These are phyloP conservation scores for Cryptomeria japonica DNA, from an alignment of 75 land plant genomes.

Conservation along the genomic window DNA sequence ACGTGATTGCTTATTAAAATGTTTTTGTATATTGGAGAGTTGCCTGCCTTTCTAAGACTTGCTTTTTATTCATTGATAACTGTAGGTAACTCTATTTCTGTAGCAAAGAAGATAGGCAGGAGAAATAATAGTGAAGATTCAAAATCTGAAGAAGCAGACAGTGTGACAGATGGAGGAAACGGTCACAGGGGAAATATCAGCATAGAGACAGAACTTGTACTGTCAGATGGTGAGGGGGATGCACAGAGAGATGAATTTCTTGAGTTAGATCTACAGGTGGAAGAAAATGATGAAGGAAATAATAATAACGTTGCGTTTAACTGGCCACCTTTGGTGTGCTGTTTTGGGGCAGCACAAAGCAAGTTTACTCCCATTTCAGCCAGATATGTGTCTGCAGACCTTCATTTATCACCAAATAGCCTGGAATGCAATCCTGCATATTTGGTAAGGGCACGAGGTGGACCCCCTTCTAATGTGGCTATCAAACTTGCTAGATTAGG, in stretches of 20 bases:
- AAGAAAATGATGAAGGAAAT: conserved; percentile 28
- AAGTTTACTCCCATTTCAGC: conserved; percentile 81
- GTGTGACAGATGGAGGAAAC: not conserved
- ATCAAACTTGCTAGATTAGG: conserved; percentile 73
- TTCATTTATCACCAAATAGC: conserved; percentile 63
- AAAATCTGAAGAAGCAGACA: not conserved
- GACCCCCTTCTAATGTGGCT: conserved; percentile 79
- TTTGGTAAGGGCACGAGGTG: conserved; percentile 80
- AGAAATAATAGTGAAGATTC: conserved; percentile 9
- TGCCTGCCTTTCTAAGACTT: not conserved
- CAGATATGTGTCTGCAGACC: conserved; percentile 69
- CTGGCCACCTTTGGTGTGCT: conserved; percentile 97
- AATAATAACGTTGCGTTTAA: conserved; percentile 52
- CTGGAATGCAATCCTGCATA: conserved; percentile 74
- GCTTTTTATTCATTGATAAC: not conserved
- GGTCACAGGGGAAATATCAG: conserved; percentile 22
- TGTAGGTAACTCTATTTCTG: not conserved
- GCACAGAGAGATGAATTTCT: conserved; percentile 11
- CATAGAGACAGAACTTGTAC: conserved; percentile 21
- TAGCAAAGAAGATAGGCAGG: conserved; percentile 9
- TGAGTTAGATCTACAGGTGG: conserved; percentile 16
- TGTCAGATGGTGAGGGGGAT: conserved; percentile 13
- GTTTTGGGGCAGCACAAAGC: conserved; percentile 92
- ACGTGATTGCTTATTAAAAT: not conserved
- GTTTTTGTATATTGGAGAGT: not conserved